Evolutionary conservation across 2,329 filamentous ascomycete species (phyloP).

Genomic region (Talaromyces sp.): DNA sequence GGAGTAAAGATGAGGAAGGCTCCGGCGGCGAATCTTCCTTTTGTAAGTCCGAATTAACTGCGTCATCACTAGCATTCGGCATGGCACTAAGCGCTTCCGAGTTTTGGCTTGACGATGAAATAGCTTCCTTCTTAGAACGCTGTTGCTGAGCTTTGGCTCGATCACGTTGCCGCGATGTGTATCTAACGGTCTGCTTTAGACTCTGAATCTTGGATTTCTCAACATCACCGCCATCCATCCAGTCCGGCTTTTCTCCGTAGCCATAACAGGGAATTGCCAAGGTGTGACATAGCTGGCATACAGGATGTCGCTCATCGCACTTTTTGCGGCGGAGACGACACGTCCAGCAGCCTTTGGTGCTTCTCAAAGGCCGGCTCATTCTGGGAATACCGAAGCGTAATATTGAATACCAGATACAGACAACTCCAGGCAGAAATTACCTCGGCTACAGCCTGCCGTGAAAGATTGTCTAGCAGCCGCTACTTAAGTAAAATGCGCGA

Average conservation of each 20-base stretch:
- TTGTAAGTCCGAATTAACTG: neutral
- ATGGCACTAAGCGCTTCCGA: neutral
- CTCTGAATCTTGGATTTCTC: conserved; percentile 7
- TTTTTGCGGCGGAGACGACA: conserved; percentile 67
- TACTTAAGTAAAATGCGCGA: too few species aligned
- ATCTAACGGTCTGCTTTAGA: conserved; percentile 5
- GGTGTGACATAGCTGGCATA: conserved; percentile 57
- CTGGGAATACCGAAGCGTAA: neutral
- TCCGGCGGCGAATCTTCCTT: neutral
- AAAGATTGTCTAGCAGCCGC: too few species aligned
- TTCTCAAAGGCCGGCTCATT: neutral
- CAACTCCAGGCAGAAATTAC: too few species aligned
- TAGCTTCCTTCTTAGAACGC: neutral
- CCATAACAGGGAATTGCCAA: conserved; percentile 24
- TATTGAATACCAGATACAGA: neutral
- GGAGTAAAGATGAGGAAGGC: neutral
- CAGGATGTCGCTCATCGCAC: conserved; percentile 63
- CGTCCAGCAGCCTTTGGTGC: conserved; percentile 56
- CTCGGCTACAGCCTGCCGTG: too few species aligned
- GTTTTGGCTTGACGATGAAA: neutral
- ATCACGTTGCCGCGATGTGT: conserved; percentile 6
- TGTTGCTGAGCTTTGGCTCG: neutral
- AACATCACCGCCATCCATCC: conserved; percentile 22
- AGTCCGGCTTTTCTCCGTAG: conserved; percentile 25
- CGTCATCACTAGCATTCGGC: neutral